Evolutionary conservation across 2,329 filamentous ascomycete species (phyloP).

Genomic region (Colletotrichum tanaceti): DNA sequence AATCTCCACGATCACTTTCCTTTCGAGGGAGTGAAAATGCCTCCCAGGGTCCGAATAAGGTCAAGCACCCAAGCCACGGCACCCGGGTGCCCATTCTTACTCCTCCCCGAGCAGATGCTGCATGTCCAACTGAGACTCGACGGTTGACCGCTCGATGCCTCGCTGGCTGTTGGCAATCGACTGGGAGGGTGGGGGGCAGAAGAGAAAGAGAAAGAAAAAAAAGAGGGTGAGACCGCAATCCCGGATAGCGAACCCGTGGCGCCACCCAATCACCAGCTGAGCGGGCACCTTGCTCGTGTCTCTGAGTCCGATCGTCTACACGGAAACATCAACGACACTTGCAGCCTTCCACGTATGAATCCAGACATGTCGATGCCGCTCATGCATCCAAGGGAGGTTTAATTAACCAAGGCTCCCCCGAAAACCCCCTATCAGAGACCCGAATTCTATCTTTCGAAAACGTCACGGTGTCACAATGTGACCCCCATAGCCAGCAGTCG

Average conservation of each 20-base stretch:
- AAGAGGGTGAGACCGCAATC: constrained; percentile 22
- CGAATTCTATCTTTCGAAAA: not conserved
- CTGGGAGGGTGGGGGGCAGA: too few relatives aligned
- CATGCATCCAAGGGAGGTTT: not conserved
- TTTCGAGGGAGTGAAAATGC: constrained; percentile 1
- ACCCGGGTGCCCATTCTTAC: not conserved
- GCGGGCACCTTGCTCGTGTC: constrained; percentile 11
- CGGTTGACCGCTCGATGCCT: constrained; percentile 18
- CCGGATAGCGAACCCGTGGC: constrained; percentile 1
- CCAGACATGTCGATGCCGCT: constrained; percentile 5
- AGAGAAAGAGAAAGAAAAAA: not conserved
- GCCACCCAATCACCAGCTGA: constrained; percentile 13
- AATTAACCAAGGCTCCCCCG: constrained; percentile 1
- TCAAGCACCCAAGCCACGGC: constrained; percentile 4
- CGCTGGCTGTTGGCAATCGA: not conserved
- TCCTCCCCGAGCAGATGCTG: not conserved
- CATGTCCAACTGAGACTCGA: constrained; percentile 8
- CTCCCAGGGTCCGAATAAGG: constrained; percentile 18
- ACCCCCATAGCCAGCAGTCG: constrained; percentile 5
- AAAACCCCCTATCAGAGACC: not conserved
- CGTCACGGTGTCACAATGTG: constrained; percentile 16
- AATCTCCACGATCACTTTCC: constrained; percentile 15
- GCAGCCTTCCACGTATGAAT: constrained; percentile 14
- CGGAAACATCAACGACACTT: not conserved
- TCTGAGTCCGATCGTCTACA: constrained; percentile 13